phyloP scores from a whole-genome alignment of 768 basidiomycete genomes.

The Phlegmacium glaucopus region DNA sequence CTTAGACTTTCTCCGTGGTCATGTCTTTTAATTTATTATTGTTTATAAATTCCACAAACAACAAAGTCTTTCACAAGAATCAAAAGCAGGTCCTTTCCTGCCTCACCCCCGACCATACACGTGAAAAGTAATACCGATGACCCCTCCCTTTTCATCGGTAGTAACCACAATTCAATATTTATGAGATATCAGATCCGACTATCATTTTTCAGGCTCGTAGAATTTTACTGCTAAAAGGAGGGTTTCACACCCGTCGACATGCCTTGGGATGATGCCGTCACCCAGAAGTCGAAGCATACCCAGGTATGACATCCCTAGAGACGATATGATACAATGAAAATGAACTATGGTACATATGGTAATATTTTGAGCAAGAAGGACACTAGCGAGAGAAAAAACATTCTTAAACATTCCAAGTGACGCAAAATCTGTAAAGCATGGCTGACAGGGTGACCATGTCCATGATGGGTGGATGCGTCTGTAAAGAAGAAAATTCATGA shows the following conservation, averaged over 20 bases:
- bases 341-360: slow-evolving; percentile 18
- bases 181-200: slow-evolving; percentile 3
- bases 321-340: slow-evolving; percentile 17
- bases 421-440: slow-evolving; percentile 83
- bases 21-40: slow-evolving; percentile 10
- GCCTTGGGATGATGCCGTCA: slow-evolving; percentile 14
- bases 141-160: slow-evolving; percentile 24
- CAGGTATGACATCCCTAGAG: slow-evolving; percentile 11
- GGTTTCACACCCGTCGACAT: slow-evolving; percentile 1
- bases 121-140: slow-evolving; percentile 27
- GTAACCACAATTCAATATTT: slow-evolving; percentile 7
- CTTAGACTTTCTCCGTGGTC: slow-evolving; percentile 40
- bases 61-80: no score
- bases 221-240: slow-evolving; percentile 19
- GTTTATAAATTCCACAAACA: no score
- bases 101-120: slow-evolving; percentile 31
- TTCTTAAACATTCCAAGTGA: slow-evolving; percentile 44
- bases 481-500: slow-evolving; percentile 9
- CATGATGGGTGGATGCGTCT: slow-evolving; percentile 91
- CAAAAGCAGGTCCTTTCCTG: slow-evolving; percentile 9
- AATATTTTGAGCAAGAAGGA: slow-evolving; percentile 7
- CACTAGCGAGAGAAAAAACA: slow-evolving; percentile 8
- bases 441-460: slow-evolving; percentile 81
- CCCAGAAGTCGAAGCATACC: slow-evolving; percentile 9
- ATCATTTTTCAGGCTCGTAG: slow-evolving; percentile 6